phyloP scores from a whole-genome alignment of 768 basidiomycete genomes.

The Boletales sp. region DNA sequence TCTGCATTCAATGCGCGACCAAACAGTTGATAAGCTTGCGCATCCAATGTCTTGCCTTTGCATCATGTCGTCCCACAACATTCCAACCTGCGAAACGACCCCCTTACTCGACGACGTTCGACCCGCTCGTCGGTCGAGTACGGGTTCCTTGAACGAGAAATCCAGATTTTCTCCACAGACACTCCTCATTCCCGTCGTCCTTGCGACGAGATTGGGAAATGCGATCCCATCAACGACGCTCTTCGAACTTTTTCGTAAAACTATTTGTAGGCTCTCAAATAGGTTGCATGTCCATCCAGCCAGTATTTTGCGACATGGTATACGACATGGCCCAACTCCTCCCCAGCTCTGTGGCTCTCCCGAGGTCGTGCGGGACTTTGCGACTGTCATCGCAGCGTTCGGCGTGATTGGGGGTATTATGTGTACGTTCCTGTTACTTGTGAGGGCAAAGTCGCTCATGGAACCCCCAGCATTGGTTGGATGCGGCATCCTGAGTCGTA shows the following conservation, averaged over 20 bases:
- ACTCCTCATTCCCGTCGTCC: constrained; percentile 26
- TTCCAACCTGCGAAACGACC: constrained; percentile 6
- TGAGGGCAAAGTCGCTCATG: background rate
- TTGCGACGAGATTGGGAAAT: constrained; percentile 20
- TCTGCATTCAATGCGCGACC: background rate
- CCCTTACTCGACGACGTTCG: constrained; percentile 6
- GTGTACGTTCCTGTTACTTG: constrained; percentile 12
- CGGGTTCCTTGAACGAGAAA: background rate
- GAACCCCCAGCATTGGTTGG: constrained; percentile 11
- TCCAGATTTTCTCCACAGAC: constrained; percentile 10
- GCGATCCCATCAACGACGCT: constrained; percentile 25
- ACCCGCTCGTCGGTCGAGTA: background rate
- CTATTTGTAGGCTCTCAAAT: constrained; percentile 27
- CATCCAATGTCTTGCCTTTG: background rate
- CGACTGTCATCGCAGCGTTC: constrained; percentile 16
- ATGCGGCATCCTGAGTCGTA: constrained; percentile 20
- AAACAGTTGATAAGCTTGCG: background rate
- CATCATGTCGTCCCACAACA: constrained; percentile 12
- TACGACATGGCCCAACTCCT: constrained; percentile 1
- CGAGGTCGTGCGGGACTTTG: constrained; percentile 19
- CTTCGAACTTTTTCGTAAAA: constrained; percentile 21
- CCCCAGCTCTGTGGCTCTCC: constrained; percentile 19
- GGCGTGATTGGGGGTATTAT: constrained; percentile 14
- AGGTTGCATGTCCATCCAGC: constrained; percentile 5
- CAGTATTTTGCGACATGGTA: background rate